Base-by-base conservation (phyloP, 2,329 filamentous ascomycete species). In the Lachnellula suecica region DNA sequence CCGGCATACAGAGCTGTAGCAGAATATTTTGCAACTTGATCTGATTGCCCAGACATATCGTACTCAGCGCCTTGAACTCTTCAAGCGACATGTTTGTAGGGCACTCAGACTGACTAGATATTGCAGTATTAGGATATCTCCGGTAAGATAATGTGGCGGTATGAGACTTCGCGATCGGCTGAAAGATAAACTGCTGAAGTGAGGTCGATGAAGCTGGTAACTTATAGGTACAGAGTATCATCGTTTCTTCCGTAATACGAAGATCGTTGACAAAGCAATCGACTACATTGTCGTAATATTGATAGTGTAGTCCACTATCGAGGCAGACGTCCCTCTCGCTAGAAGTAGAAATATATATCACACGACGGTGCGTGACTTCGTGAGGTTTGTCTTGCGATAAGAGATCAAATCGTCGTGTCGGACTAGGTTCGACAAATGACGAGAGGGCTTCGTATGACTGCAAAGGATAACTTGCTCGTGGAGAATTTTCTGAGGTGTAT, bases 1-100 rank as follows among this genome's bases (percentile, higher is more conserved):
- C 69, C 0, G 78, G 74, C 2, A 69, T 67, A 0, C 66, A 63
- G 1, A 86, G 63, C 59, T 84, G 75, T 2, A 70, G 57, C 0
- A 82, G 59, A 3, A 86, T 74, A 49, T 83, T 84, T 11, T 70
- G 59, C 77, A 80, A 85, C 47, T 82, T 78, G 10, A 83, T 65
- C 1, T 65, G 60, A 20, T 70, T 54, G 0, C 81, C 82, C 1
- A 77, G 61, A 0, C 76, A 72, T 4, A 85, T 54, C 0, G 72
- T 62, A 0, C 71, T 70, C 11, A 84, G 72, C 0, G 74, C 69
- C 48, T 78, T 78, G 62, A 74, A 85, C 47, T 87, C 82, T 0
- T 76, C 73, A 0, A 82, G 53, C 0, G 76, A 70, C 56, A 87
- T 69, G 20, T 74, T 60, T 0, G 51, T 11, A 0, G 83, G 81